Evolutionary conservation across 768 basidiomycete species (phyloP), one percentile per base, ranked within the genome.

Genomic region (Lenzites betulinus): DNA sequence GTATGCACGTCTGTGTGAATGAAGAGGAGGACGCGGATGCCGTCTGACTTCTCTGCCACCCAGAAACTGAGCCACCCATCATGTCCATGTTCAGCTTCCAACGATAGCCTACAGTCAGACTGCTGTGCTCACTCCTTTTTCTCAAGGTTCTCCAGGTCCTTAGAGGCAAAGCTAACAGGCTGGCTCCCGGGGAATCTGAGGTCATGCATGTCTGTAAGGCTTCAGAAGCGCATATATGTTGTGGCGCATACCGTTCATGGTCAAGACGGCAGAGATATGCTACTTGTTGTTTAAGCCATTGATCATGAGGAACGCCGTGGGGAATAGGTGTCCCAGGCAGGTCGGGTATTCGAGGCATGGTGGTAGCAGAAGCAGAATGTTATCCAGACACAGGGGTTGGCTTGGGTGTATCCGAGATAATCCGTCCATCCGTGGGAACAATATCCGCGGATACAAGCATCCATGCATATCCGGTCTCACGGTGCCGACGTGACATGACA

Each of bases 1-100:
- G 81, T 66, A 35, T 73, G 65, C 49, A 75, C 67, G 77, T 89
- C 79, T 51, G 88, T 82, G 72, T 82, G 78, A 51, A 98, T 82
- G 59, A 96, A 77, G 52, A 98, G 83, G 28, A 99, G 79, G 41
- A 98, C 92, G 36, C 97, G 86, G 52, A 99, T 72, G 13, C 97
- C 97, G 70, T 98, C 97, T 13, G 93, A 96, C 78, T 98, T 98
- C 78, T 99, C 97, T 76, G 95, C 97, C 43, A 99, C 97, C 96
- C 96, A 99, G 74, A 91, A 99, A 71, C 95, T 98, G 70, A 48
- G 26, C 23, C 11, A 51, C 12, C 18, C 26, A 23, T n/a, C 36
- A 25, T 25, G 33, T 49, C 36, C 23, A 46, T 36, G 20, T 20
- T 25, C 18, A 39, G 35, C 23, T 2, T 61, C 33, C 12, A 36